Percentiles rank a stretch among this genome's conserved stretches.
phyloP scores from a whole-genome alignment of 2,329 filamentous ascomycete genomes.

The Colletotrichum somersetense region DNA sequence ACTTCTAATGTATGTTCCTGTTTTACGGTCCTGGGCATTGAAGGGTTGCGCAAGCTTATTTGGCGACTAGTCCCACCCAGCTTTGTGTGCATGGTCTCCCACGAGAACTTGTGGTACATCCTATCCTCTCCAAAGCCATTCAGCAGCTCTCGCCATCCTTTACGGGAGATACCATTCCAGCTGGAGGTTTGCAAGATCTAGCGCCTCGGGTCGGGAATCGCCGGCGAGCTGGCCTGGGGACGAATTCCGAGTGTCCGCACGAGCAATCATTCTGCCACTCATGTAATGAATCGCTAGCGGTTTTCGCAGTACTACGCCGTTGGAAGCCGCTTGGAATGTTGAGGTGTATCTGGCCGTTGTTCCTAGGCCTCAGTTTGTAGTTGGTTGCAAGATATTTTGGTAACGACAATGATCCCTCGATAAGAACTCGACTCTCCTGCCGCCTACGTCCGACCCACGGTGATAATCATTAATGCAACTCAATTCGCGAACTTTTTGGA shows the following conservation, averaged over 20 bases:
- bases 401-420: neutral
- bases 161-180: neutral
- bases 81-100: neutral
- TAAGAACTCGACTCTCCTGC: neutral
- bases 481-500: neutral
- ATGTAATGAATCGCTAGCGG: neutral
- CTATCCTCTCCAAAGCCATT: neutral
- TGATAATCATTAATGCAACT: neutral
- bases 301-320: neutral
- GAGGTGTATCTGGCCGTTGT: neutral
- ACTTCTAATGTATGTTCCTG: too few species aligned
- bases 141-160: neutral
- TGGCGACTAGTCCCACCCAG: neutral
- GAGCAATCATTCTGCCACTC: neutral
- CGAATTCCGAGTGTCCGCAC: neutral
- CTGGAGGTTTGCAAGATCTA: neutral
- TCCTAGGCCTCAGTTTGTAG: neutral
- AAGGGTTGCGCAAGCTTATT: neutral
- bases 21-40: neutral
- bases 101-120: neutral
- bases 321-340: neutral
- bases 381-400: neutral
- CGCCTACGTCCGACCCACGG: neutral
- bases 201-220: neutral
- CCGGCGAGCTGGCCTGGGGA: neutral